Conservation (phyloP, 2,329 filamentous ascomycete species). For the Grosmannia huntii region DNA sequence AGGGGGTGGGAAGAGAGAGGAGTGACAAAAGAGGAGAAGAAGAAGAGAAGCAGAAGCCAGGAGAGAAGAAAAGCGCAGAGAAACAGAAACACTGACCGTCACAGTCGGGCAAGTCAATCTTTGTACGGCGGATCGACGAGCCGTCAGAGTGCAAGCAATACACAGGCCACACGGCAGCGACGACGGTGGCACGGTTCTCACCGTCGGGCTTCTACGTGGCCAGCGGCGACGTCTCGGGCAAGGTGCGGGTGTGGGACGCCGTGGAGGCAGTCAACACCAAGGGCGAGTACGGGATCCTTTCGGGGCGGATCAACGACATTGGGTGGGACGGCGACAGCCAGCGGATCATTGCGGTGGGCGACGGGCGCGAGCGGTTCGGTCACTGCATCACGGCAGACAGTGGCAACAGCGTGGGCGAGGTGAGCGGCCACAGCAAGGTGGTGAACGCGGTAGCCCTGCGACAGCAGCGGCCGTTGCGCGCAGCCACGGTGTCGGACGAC, state of each 20-base stretch:
- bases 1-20: neutral
- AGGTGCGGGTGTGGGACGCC: conserved; percentile 85
- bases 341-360: conserved; percentile 88
- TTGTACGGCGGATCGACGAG: conserved; percentile 86
- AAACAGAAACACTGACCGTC: neutral
- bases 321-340: conserved; percentile 97
- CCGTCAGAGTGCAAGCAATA: conserved; percentile 80
- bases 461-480: conserved; percentile 78
- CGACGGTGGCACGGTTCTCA: conserved; percentile 86
- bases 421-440: conserved; percentile 78
- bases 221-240: conserved; percentile 74
- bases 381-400: conserved; percentile 92
- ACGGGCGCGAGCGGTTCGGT: conserved; percentile 86
- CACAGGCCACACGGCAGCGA: conserved; percentile 75
- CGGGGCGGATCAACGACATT: conserved; percentile 87
- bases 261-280: conserved; percentile 76
- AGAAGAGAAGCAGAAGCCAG: too few relatives aligned
- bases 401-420: conserved; percentile 90
- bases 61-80: too few relatives aligned
- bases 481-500: conserved; percentile 85
- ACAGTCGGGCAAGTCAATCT: conserved; percentile 91
- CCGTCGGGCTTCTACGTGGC: conserved; percentile 93
- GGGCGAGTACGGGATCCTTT: conserved; percentile 89
- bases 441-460: conserved; percentile 88
- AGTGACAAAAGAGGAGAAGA: neutral